phyloP scores from a whole-genome alignment of 176 grass and related monocot genomes.

The Olyra latifolia region DNA sequence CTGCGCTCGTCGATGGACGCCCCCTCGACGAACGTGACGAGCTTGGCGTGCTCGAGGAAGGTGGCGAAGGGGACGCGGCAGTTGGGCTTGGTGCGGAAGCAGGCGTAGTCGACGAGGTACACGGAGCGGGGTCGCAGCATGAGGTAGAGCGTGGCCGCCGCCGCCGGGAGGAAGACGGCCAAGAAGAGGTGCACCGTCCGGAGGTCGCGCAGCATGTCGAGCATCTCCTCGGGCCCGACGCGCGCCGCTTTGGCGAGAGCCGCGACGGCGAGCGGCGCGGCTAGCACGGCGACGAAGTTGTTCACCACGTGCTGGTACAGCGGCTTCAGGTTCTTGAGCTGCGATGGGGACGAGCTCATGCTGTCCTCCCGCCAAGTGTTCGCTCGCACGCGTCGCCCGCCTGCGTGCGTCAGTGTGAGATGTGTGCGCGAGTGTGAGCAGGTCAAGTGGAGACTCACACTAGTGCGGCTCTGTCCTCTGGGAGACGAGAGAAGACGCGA shows the following conservation, averaged over 20 bases:
- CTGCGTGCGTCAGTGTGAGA: neutral
- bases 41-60: slow-evolving; percentile 69
- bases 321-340: slow-evolving; percentile 44
- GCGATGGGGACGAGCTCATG: slow-evolving; percentile 33
- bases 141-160: slow-evolving; percentile 38
- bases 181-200: slow-evolving; percentile 38
- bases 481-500: neutral
- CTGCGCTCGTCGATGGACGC: slow-evolving; percentile 55
- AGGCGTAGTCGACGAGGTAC: slow-evolving; percentile 73
- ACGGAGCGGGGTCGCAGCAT: slow-evolving; percentile 55
- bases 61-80: slow-evolving; percentile 65
- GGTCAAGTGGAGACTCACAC: neutral
- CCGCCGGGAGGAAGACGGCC: slow-evolving; percentile 38
- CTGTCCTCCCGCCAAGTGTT: neutral
- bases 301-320: slow-evolving; percentile 61
- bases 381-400: no score
- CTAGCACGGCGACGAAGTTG: slow-evolving; percentile 49
- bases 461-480: neutral
- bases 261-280: slow-evolving; percentile 43
- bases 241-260: slow-evolving; percentile 9
- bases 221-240: slow-evolving; percentile 43
- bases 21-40: slow-evolving; percentile 47
- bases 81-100: slow-evolving; percentile 53
- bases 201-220: neutral
- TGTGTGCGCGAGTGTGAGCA: neutral